Base-by-base conservation (phyloP, 331 rosid species). In the Saraca asoca region DNA sequence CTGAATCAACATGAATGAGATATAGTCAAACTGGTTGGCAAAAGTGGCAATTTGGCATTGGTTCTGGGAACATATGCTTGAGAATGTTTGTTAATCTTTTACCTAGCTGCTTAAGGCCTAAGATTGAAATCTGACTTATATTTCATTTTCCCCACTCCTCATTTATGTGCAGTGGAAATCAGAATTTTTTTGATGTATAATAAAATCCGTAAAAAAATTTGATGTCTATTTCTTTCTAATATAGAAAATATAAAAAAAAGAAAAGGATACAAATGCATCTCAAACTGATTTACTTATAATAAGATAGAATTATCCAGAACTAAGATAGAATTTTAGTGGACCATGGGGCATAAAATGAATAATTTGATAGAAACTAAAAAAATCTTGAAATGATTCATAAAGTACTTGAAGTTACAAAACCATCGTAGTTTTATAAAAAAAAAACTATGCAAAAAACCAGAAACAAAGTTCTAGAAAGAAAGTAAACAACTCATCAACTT, bases 1-100 rank as follows among this genome's bases (percentile, higher is more conserved):
- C 38, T 14, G n/a, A 67, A 76, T 84, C 56, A 72, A 89, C 95
- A 96, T 92, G 81, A 92, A 92, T 4, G 95, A 93, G 75, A 93
- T 68, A 64, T 81, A 87, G 73, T 93, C 97, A 51, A 88, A 86
- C 68, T 81, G 80, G 80, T 93, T 93, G 33, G 91, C 75, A 58
- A 90, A 86, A 52, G 97, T 85, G 59, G 87, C 78, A 17, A 77
- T 93, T 95, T 6, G 86, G 90, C 88, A 90, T 93, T 46, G 98
- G 97, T 74, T 82, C 88, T 0, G 96, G 98, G 70, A 92, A 90
- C 41, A 93, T 90, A 80, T 90, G 70, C 82, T 87, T 90, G 68
- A 93, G 75, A 80, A 93, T 81, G 79, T 82, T 93, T 56, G 88
- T 85, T 33, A 94, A 57, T 80, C 96, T 83, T 69, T 84, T 90